Conservation (phyloP, 1,284 basidiomycete species). For the Volvariella surrecta region DNA sequence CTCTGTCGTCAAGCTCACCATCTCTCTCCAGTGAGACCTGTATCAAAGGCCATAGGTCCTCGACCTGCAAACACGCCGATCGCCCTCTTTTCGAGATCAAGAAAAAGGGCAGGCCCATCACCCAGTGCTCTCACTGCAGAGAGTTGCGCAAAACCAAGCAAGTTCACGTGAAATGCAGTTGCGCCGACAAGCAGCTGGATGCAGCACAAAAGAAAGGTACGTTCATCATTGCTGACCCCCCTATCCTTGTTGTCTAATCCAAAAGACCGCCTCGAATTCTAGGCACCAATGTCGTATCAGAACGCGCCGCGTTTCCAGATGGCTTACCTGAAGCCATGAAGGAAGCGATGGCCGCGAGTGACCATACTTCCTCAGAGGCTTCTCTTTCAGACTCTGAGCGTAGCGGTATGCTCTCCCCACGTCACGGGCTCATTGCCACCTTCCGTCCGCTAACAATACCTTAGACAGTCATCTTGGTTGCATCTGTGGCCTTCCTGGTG, state of each 20-base stretch:
- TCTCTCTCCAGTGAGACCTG: conserved; percentile 63
- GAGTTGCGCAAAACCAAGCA: conserved; percentile 67
- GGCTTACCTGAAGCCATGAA: conserved; percentile 59
- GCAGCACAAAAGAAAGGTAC: conserved; percentile 45
- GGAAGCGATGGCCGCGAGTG: conserved; percentile 41
- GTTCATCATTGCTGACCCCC: conserved; percentile 11
- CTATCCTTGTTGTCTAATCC: conserved; percentile 29
- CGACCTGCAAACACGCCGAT: conserved; percentile 73
- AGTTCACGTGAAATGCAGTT: conserved; percentile 70
- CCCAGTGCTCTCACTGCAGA: conserved; percentile 76
- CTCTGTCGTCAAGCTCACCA: conserved; percentile 3
- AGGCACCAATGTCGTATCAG: conserved; percentile 49
- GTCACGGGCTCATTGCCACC: conserved; percentile 19
- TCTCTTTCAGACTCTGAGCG: conserved; percentile 39
- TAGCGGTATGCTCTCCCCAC: conserved; percentile 37
- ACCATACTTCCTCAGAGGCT: conserved; percentile 30
- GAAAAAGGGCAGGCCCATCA: conserved; percentile 79
- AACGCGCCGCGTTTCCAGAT: conserved; percentile 62
- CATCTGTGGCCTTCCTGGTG: conserved; percentile 35
- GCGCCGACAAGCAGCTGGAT: conserved; percentile 34
- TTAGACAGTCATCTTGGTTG: conserved; percentile 28
- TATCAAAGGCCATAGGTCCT: conserved; percentile 84
- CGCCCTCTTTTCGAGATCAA: conserved; percentile 81
- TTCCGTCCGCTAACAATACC: conserved; percentile 23
- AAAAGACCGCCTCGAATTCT: conserved; percentile 30